phyloP scores from a whole-genome alignment of 2,329 filamentous ascomycete genomes.

The Rutstroemia sydowiana region DNA sequence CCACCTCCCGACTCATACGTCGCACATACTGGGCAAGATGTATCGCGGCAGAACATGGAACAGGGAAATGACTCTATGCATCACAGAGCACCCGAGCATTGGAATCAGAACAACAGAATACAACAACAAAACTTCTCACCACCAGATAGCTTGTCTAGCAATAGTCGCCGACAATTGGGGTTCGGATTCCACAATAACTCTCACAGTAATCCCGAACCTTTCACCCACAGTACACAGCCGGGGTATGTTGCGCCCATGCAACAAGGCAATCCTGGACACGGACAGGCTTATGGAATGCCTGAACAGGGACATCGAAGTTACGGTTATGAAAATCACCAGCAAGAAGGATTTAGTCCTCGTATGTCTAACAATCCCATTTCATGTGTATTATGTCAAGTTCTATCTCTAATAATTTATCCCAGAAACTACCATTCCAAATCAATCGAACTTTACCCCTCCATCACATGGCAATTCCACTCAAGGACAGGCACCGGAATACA shows the following conservation, averaged over 20 bases:
- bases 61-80: slow-evolving; percentile 1
- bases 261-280: neutral
- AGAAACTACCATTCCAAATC: slow-evolving; percentile 7
- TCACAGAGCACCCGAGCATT: neutral
- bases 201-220: slow-evolving; percentile 1
- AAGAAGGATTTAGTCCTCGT: slow-evolving; percentile 7
- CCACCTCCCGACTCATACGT: slow-evolving; percentile 3
- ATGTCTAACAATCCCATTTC: neutral
- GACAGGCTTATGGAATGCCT: slow-evolving; percentile 1
- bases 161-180: slow-evolving; percentile 7
- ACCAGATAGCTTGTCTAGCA: slow-evolving; percentile 8
- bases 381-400: neutral
- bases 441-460: slow-evolving; percentile 7
- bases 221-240: neutral
- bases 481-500: neutral
- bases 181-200: slow-evolving; percentile 3
- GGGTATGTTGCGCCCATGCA: neutral
- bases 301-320: neutral
- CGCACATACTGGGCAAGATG: slow-evolving; percentile 2
- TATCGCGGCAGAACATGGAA: neutral
- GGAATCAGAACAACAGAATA: slow-evolving; percentile 3
- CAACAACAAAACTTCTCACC: slow-evolving; percentile 7
- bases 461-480: slow-evolving; percentile 10
- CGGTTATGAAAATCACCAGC: slow-evolving; percentile 3
- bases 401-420: neutral